Evolutionary conservation across 345 rosid species (phyloP).

Genomic region (Eucalyptus tenuipes): DNA sequence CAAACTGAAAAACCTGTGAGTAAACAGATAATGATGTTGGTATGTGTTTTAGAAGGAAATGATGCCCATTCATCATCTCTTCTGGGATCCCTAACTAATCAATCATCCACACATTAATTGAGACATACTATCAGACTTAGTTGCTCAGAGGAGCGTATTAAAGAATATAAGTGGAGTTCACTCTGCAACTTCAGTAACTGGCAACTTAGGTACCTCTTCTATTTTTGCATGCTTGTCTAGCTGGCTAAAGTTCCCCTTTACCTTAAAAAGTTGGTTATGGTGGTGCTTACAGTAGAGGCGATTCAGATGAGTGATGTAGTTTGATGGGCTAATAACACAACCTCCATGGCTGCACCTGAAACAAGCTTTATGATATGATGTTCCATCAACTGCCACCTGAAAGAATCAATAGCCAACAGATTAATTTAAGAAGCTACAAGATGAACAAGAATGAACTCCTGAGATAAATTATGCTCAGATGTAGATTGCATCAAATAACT

Average conservation of each 20-base stretch:
- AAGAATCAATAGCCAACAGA: neutral
- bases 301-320: conserved; percentile 52
- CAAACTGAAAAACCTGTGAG: neutral
- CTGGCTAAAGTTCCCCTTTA: conserved; percentile 65
- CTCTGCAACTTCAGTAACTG: neutral
- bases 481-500: neutral
- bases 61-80: neutral
- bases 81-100: neutral
- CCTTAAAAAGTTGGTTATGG: conserved; percentile 59
- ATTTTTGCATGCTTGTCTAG: conserved; percentile 23
- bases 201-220: neutral
- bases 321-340: conserved; percentile 55
- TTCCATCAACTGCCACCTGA: conserved; percentile 69
- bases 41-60: neutral
- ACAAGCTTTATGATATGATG: conserved; percentile 50
- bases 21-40: neutral
- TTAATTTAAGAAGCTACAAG: neutral
- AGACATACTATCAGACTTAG: neutral
- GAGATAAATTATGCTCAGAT: neutral
- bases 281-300: conserved; percentile 66
- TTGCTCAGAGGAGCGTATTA: neutral
- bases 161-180: neutral
- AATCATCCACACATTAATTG: neutral
- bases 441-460: neutral
- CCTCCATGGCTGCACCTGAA: conserved; percentile 75